Evolutionary conservation across 75 land plant species (phyloP).

Genomic region (Isoetes taiwanensis): DNA sequence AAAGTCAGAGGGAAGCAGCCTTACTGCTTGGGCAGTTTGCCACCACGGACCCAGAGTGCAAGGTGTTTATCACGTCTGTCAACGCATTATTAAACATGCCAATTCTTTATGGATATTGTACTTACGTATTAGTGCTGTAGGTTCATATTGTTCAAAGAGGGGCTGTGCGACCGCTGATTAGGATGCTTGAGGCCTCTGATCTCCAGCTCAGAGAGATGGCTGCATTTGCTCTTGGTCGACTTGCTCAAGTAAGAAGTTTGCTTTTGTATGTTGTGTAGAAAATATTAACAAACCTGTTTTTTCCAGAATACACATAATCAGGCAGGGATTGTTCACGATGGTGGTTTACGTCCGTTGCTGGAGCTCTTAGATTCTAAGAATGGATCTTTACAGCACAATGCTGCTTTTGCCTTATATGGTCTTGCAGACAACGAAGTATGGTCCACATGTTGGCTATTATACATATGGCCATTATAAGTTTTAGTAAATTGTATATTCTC

Average conservation of each 20-base stretch:
- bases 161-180: constrained; percentile 74
- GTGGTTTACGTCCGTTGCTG: constrained; percentile 76
- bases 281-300: neutral
- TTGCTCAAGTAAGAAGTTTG: constrained; percentile 69
- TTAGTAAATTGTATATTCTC: neutral
- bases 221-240: constrained; percentile 89
- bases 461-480: neutral
- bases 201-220: constrained; percentile 90
- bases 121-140: constrained; percentile 22
- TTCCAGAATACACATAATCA: constrained; percentile 86
- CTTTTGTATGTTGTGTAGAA: neutral
- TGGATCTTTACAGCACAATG: constrained; percentile 93
- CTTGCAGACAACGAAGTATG: constrained; percentile 94
- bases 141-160: constrained; percentile 98
- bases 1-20: constrained; percentile 96
- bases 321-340: constrained; percentile 92
- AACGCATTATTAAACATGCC: neutral
- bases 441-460: neutral
- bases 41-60: constrained; percentile 94
- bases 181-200: constrained; percentile 85
- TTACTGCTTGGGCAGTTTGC: constrained; percentile 95
- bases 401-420: constrained; percentile 96
- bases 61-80: constrained; percentile 31
- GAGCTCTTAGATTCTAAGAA: constrained; percentile 88
- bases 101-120: neutral